These are phyloP conservation scores for Psidium friedrichsthalianum DNA, from an alignment of 345 rosid genomes.

Conservation along the genomic window DNA sequence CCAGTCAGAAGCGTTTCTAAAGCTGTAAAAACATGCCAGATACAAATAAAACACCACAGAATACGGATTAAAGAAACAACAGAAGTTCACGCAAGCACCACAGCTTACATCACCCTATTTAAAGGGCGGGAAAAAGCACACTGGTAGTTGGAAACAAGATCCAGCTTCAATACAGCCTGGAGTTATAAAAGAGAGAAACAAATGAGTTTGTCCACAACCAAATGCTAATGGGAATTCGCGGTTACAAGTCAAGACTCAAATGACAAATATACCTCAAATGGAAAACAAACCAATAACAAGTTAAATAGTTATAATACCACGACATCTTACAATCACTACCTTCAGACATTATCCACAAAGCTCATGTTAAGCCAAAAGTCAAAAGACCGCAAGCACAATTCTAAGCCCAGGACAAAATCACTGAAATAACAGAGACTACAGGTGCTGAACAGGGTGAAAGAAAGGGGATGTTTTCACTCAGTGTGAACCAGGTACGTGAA, in stretches of 20 bases:
- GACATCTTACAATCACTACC: not conserved
- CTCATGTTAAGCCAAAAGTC: not conserved
- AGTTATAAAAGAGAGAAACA: not conserved
- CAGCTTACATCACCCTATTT: not conserved
- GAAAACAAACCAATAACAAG: not conserved
- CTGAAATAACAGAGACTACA: not conserved
- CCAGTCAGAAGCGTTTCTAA: not conserved
- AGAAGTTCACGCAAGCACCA: not conserved
- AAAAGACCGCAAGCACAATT: not conserved
- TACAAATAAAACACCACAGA: not conserved
- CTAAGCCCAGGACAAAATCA: not conserved
- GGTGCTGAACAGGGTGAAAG: not conserved
- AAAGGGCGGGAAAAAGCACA: not conserved
- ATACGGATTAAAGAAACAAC: not conserved
- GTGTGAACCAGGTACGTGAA: not conserved
- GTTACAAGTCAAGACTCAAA: not conserved
- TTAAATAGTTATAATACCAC: not conserved
- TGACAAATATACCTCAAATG: not conserved
- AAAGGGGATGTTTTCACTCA: not conserved
- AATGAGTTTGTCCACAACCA: not conserved
- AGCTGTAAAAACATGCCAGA: not conserved
- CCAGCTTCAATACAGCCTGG: not conserved
- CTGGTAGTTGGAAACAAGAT: not conserved
- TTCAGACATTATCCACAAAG: not conserved
- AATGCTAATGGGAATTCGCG: not conserved